Percentiles rank a stretch among this genome's conserved stretches.
Evolutionary conservation across 768 basidiomycete species (phyloP).

Genomic region (button mushroom (Agaricus bisporus)): DNA sequence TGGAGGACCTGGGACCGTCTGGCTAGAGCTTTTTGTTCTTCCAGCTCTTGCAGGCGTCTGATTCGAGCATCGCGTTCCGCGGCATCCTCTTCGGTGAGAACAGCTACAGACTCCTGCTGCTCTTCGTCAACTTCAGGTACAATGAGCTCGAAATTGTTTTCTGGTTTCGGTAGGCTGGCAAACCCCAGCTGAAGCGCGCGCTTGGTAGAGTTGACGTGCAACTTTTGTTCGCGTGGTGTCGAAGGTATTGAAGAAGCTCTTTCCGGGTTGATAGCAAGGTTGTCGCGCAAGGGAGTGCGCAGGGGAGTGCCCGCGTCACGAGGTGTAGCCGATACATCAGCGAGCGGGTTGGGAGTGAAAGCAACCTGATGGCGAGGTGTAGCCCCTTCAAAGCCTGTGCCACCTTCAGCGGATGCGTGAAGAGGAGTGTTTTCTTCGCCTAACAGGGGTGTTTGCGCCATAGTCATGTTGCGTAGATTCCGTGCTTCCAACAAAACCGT

Average conservation of each 20-base stretch:
- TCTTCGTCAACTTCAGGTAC: conserved; percentile 87
- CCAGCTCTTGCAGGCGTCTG: conserved; percentile 61
- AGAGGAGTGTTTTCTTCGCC: conserved; percentile 98
- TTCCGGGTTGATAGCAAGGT: conserved; percentile 80
- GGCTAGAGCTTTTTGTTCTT: conserved; percentile 74
- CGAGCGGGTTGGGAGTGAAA: conserved; percentile 95
- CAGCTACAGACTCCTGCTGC: conserved; percentile 34
- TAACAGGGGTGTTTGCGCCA: conserved; percentile 87
- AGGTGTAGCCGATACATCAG: conserved; percentile 55
- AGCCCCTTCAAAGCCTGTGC: conserved; percentile 91
- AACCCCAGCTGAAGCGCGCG: conserved; percentile 78
- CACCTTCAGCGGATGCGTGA: conserved; percentile 63
- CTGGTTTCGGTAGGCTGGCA: conserved; percentile 79
- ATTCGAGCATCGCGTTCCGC: conserved; percentile 83
- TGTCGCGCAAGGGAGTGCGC: conserved; percentile 93
- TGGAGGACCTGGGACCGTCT: conserved; percentile 79
- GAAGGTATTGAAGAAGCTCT: conserved; percentile 48
- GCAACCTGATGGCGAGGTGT: conserved; percentile 89
- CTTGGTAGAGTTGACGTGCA: conserved; percentile 59
- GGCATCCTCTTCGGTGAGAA: conserved; percentile 75
- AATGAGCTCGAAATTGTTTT: conserved; percentile 95
- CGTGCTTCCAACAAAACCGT: conserved; percentile 92
- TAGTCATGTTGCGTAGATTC: conserved; percentile 91
- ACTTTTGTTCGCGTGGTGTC: conserved; percentile 74
- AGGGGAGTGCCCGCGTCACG: conserved; percentile 70